Base-by-base conservation (phyloP, 1,284 basidiomycete species). In the Austroboletus novae-zelandiae region DNA sequence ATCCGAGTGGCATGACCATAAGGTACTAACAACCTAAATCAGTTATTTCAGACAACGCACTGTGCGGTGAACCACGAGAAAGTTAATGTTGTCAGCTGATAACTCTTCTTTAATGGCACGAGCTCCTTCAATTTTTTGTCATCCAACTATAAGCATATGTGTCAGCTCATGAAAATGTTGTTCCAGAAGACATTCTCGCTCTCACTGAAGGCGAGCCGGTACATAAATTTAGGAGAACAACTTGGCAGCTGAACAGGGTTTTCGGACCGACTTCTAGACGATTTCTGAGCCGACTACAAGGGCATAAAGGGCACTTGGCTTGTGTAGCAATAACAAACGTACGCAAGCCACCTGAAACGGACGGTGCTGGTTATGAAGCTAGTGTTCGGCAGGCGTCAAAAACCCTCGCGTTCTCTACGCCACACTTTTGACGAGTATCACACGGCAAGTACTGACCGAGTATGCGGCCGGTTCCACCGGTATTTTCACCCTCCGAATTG, bases 181-280 rank as follows among this genome's bases (percentile, higher is more conserved):
- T 14, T 18, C 35, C 14, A 30, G 45, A 35, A 7, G 5, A 23
- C 20, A 23, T 23, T 23, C 20, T 29, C 32, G 18, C 61, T 49
- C 39, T 70, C 65, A 9, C 11, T 49, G 23, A 13, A 32, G 27
- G 67, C 65, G 14, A 70, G 57, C 39, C 68, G 60, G 53, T 67
- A 69, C 68, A 70, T 67, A 15, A 68, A 70, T 52, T 70, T 67
- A 48, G 65, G 67, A 15, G 65, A 70, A 18, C 68, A 67, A 30
- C 40, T 2, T 5, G 56, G 55, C n/a, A 49, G 40, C 2, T 23
- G 41, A 9, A 9, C 41, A 8, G 27, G 20, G 23, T 17, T 31
- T 8, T 36, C 40, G 2, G 10, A 13, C 10, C 4, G 45, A 8
- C 3, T n/a, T 4, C 7, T 27, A 31, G 58, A n/a, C 23, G 47